Evolutionary conservation across 768 basidiomycete genomes (phyloP).

Genomic region (Kwoniella pini): DNA sequence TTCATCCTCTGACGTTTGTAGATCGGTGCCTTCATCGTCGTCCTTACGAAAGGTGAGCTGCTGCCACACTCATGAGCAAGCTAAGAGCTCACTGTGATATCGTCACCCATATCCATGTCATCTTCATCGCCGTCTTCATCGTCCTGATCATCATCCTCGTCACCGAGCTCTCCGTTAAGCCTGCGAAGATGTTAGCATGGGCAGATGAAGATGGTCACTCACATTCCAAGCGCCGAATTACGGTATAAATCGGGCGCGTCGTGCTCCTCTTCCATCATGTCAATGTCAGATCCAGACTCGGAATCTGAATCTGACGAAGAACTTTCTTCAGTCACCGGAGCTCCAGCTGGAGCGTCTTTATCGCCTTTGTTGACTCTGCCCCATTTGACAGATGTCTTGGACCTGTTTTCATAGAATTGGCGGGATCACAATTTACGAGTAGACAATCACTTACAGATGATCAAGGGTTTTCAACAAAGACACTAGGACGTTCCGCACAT

Average conservation of each 20-base stretch:
- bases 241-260: slow-evolving; percentile 87
- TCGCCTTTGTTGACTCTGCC: slow-evolving; percentile 63
- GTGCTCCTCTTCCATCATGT: slow-evolving; percentile 59
- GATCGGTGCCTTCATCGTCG: slow-evolving; percentile 53
- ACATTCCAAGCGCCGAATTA: slow-evolving; percentile 95
- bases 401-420: slow-evolving; percentile 58
- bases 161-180: slow-evolving; percentile 57
- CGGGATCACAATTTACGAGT: not conserved
- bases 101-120: slow-evolving; percentile 49
- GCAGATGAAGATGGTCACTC: slow-evolving; percentile 43
- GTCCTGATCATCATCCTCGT: slow-evolving; percentile 61
- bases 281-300: slow-evolving; percentile 52
- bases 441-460: slow-evolving; percentile 65
- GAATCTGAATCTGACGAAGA: slow-evolving; percentile 22
- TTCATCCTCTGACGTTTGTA: slow-evolving; percentile 41
- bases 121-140: slow-evolving; percentile 64
- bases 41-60: slow-evolving; percentile 22
- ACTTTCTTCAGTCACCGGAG: slow-evolving; percentile 52
- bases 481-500: slow-evolving; percentile 79
- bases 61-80: no score
- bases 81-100: slow-evolving; percentile 35
- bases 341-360: slow-evolving; percentile 45
- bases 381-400: slow-evolving; percentile 98
- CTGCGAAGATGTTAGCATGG: slow-evolving; percentile 7
- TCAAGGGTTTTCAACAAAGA: slow-evolving; percentile 87